Base-by-base conservation (phyloP, 164 flowering plant genomes). In the Chimonanthus salicifolius region DNA sequence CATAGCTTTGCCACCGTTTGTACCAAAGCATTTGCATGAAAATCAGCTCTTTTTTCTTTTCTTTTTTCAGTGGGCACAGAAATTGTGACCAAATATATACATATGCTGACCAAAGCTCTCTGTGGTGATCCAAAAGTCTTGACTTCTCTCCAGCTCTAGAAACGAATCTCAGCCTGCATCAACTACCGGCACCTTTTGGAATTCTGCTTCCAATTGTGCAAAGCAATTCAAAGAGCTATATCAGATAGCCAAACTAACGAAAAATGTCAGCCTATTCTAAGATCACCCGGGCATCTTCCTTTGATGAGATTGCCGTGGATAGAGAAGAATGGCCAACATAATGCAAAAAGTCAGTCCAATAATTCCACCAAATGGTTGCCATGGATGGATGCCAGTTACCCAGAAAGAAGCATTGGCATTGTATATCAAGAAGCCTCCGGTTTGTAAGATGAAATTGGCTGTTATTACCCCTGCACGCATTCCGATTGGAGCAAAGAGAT, bases 301-400 rank as follows among this genome's bases (percentile, higher is more conserved):
- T 11, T 3, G 54, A 64, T 75, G 47, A 54, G 84, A 74, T 46
- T 83, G 80, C 47, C 78, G 87, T 33, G 91, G 97, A 82, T 89
- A 88, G 48, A 90, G 78, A 72, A 84, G 49, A 47, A 84, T 33
- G 64, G 97, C 94, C 77, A 90, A 68, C 9, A 81, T 13, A 20
- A 86, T 74, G 72, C 87, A 75, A 62, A 88, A 75, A 63, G 85
- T 80, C 71, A 91, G 76, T 73, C 99, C 99, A 74, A 87, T 81
- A 16, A 81, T 75, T 48, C 98, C 98, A 69, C 91, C 84, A 76
- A 91, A 89, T 58, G 98, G 97, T 77, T 95, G 91, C 80, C 84
- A 82, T 48, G 92, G 89, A 58, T 82, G 80, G 20, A 79, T 76
- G 50, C 96, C 97, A 47, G 82, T 82, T 33, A 93, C 46, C 97